Evolutionary conservation across 345 rosid genomes (phyloP).

Genomic region (Citrus inodora): DNA sequence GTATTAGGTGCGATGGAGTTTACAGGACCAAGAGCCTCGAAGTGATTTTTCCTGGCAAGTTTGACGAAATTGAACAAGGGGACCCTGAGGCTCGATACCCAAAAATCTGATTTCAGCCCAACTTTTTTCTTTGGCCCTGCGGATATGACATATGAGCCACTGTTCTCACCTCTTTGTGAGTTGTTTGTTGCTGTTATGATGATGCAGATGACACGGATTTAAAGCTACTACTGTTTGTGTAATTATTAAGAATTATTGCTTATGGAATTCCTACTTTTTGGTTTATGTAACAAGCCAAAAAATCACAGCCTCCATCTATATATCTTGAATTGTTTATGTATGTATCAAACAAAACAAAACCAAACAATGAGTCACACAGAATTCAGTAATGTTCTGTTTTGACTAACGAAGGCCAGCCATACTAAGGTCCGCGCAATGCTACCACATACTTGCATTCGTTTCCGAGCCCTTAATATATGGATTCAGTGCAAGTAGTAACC

Average conservation of each 20-base stretch:
- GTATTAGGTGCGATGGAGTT: background rate
- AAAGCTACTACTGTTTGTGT: no score
- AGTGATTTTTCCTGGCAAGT: background rate
- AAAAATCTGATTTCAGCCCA: background rate
- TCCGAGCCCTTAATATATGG: no score
- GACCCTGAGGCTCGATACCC: background rate
- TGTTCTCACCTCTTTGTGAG: background rate
- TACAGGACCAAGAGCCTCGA: background rate
- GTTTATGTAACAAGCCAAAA: no score
- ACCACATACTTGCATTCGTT: no score
- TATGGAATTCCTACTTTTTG: background rate
- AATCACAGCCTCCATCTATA: no score
- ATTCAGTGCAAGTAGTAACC: no score
- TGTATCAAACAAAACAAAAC: background rate
- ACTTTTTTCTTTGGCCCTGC: background rate
- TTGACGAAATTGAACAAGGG: background rate
- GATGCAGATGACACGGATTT: background rate
- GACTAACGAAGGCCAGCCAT: no score
- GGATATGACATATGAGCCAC: background rate
- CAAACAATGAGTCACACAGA: no score
- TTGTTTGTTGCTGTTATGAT: background rate
- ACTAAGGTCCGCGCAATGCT: no score
- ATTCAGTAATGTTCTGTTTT: no score
- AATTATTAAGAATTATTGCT: background rate
- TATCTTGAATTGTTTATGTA: no score